phyloP scores from a whole-genome alignment of 805 yeast genomes.

The Cyberlindnera euphorbiae region DNA sequence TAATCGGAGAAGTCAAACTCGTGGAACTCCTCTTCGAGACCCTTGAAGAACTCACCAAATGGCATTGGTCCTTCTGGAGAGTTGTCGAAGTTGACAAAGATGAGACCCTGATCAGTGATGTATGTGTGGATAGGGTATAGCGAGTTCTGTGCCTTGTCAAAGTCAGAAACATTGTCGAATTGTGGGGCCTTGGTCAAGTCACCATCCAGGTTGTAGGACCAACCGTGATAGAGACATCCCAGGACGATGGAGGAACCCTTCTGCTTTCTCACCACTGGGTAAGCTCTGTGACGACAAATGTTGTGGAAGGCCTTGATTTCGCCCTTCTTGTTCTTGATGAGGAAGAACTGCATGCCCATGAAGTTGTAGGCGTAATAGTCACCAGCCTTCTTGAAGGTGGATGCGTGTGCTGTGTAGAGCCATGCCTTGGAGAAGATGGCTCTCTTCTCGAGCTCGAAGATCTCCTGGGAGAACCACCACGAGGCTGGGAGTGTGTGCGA shows the following conservation, averaged over 20 bases:
- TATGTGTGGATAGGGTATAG: conserved; percentile 51
- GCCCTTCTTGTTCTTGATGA: conserved; percentile 50
- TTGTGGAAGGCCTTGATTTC: conserved; percentile 57
- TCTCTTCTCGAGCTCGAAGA: conserved; percentile 54
- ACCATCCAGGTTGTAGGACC: conserved; percentile 63
- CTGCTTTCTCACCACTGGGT: conserved; percentile 55
- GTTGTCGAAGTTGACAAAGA: conserved; percentile 51
- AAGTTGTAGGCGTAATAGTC: conserved; percentile 49
- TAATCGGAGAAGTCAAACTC: conserved; percentile 58
- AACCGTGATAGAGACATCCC: conserved; percentile 61
- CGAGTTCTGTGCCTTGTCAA: conserved; percentile 50
- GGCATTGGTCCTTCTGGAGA: conserved; percentile 34
- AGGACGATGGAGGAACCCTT: conserved; percentile 53
- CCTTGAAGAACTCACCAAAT: conserved; percentile 49
- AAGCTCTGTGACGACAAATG: conserved; percentile 62
- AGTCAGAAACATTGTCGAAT: conserved; percentile 55
- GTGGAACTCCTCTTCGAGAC: conserved; percentile 45
- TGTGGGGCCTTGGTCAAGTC: conserved; percentile 56
- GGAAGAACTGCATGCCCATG: conserved; percentile 50
- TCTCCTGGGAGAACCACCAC: conserved; percentile 60
- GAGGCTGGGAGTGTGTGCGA: conserved; percentile 58
- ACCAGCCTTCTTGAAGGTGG: conserved; percentile 53
- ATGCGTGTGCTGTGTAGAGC: conserved; percentile 48
- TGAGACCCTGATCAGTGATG: conserved; percentile 50
- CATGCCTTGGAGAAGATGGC: conserved; percentile 53